Conservation (phyloP, 2,329 filamentous ascomycete species). For the Cladosporium colombiae region DNA sequence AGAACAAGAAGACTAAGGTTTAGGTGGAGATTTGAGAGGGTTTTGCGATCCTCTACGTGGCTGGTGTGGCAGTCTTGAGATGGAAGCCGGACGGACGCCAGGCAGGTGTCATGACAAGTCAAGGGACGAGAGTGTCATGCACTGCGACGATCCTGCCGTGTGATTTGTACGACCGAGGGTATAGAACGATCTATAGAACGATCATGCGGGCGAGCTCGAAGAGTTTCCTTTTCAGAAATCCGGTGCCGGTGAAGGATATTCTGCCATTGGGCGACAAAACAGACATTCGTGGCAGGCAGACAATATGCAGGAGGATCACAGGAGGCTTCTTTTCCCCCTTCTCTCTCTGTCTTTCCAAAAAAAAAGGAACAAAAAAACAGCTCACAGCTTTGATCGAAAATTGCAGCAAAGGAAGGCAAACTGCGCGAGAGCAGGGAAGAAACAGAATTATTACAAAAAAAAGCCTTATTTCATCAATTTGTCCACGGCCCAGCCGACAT, state of each 20-base stretch:
- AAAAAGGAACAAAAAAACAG: too few species aligned
- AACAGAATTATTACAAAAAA: not conserved
- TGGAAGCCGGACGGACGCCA: not conserved
- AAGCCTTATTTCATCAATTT: conserved; percentile 56
- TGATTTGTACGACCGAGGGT: not conserved
- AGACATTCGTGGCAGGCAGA: too few species aligned
- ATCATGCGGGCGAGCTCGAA: not conserved
- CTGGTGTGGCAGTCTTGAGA: not conserved
- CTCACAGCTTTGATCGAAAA: too few species aligned
- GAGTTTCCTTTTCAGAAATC: not conserved
- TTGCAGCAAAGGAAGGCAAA: too few species aligned
- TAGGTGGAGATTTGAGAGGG: not conserved
- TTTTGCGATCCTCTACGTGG: not conserved
- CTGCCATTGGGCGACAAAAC: too few species aligned
- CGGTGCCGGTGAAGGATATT: not conserved
- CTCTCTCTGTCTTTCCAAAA: too few species aligned
- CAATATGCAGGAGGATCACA: too few species aligned
- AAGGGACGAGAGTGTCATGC: too few species aligned
- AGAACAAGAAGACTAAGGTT: not conserved
- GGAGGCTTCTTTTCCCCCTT: too few species aligned
- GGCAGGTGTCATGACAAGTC: not conserved
- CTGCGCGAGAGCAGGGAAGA: too few species aligned
- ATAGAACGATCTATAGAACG: too few species aligned
- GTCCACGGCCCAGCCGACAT: conserved; percentile 63
- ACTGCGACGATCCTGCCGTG: too few species aligned